phyloP scores from a whole-genome alignment of 371 early-diverging fungal genomes.

The Mortierella polycephala region DNA sequence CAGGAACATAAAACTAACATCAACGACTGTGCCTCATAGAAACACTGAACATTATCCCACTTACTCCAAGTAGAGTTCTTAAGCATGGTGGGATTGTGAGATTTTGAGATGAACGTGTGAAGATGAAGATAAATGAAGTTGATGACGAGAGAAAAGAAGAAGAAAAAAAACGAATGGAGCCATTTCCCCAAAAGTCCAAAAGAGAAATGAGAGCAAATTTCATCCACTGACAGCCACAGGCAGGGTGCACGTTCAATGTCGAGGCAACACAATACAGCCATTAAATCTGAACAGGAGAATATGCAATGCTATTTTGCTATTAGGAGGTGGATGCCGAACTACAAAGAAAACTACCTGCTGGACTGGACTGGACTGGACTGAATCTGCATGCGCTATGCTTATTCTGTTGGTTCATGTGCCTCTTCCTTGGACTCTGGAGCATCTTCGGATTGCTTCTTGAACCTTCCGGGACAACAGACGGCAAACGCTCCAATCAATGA shows the following conservation, averaged over 20 bases:
- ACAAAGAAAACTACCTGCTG: no score
- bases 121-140: not conserved
- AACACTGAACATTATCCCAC: not conserved
- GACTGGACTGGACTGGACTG: no score
- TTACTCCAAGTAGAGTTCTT: slow-evolving; percentile 66
- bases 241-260: no score
- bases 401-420: slow-evolving; percentile 8
- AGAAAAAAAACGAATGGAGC: not conserved
- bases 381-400: not conserved
- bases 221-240: no score
- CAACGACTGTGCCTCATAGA: no score
- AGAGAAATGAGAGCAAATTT: not conserved
- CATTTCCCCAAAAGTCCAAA: not conserved
- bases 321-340: no score
- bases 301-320: no score
- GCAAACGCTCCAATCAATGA: slow-evolving; percentile 34
- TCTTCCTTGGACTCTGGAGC: slow-evolving; percentile 30
- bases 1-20: not conserved
- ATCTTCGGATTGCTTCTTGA: not conserved
- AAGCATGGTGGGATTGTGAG: slow-evolving; percentile 48
- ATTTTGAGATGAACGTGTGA: not conserved
- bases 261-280: no score
- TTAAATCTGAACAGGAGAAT: no score
- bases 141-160: not conserved
- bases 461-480: slow-evolving; percentile 42